Evolutionary conservation across 2,329 filamentous ascomycete genomes (phyloP).

Genomic region (Penicillium sp.): DNA sequence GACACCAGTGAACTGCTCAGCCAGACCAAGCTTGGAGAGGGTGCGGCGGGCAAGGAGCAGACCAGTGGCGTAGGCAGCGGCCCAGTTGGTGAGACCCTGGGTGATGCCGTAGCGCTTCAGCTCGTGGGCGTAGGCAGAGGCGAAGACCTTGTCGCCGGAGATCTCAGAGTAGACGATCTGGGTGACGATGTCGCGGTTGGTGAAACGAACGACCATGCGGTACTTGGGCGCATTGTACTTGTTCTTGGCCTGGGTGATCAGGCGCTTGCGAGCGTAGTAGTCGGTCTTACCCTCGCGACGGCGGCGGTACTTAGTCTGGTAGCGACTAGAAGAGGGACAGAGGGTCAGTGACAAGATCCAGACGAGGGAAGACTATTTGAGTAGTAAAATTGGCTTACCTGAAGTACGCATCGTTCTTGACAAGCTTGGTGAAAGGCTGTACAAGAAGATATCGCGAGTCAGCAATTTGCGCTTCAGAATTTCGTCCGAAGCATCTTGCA

Average conservation of each 20-base stretch:
- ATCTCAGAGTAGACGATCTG: slow-evolving; percentile 98
- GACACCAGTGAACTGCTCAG: slow-evolving; percentile 90
- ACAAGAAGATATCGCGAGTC: slow-evolving; percentile 71
- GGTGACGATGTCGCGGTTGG: slow-evolving; percentile 98
- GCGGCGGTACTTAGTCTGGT: slow-evolving; percentile 99
- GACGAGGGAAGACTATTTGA: background rate
- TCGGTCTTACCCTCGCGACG: slow-evolving; percentile 97
- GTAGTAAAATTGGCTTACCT: slow-evolving; percentile 65
- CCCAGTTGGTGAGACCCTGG: slow-evolving; percentile 99
- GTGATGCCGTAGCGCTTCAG: slow-evolving; percentile 95
- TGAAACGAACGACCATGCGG: slow-evolving; percentile 98
- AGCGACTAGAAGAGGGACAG: slow-evolving; percentile 67
- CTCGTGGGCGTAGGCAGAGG: slow-evolving; percentile 92
- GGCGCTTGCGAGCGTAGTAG: slow-evolving; percentile 99
- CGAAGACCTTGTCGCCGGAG: slow-evolving; percentile 95
- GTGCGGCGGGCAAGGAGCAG: slow-evolving; percentile 96
- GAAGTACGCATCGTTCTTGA: slow-evolving; percentile 99
- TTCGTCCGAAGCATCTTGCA: slow-evolving; percentile 98
- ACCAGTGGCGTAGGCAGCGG: slow-evolving; percentile 94
- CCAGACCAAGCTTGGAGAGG: slow-evolving; percentile 94
- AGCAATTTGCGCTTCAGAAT: slow-evolving; percentile 99
- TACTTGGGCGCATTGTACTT: slow-evolving; percentile 99
- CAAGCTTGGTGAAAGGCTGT: slow-evolving; percentile 87
- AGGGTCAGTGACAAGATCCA: slow-evolving; percentile 16
- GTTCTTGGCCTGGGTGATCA: slow-evolving; percentile 99